Base-by-base conservation (phyloP, 768 basidiomycete genomes). In the Tricholoma sp. region DNA sequence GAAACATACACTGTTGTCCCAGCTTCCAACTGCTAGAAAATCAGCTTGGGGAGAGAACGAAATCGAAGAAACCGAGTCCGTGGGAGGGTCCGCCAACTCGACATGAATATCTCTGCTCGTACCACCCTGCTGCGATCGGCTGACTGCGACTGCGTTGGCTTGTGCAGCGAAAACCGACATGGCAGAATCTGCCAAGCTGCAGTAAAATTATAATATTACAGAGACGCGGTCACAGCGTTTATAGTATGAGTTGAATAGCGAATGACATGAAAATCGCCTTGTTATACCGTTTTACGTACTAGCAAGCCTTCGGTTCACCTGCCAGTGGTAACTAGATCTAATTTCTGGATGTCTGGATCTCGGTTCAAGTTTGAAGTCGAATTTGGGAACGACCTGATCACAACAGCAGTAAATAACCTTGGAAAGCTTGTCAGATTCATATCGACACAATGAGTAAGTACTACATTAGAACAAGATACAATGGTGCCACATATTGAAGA, bases 1-100 rank as follows among this genome's bases (percentile, higher is more conserved):
- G 32, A 32, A 7, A 69, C 81, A 37, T 61, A 94, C 93, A 72
- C 90, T 89, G 68, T 91, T 94, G 65, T 91, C 89, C 94, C 96
- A 98, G 61, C 88, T 89, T 51, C 84, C 94, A 4, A 94, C 94
- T 2, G 96, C 94, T 28, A 98, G 79, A 65, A 88, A 89, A 66
- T 96, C 89, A 6, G 85, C 87, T 13, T 82, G 84, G 1, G 87
- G 82, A 0, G 89, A 93, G 73, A 94, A 98, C 1, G 87, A 72
- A 42, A 97, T 70, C 1, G 84, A 81, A 1, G 92, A 94, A 58
- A 96, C 89, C 6, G 91, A 91, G 66, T 98, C 95, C 1, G 82
- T 66, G 2, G 93, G 92, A 0, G 89, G 87, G 57, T 94, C 86
- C 10, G 76, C 67, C 29, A 96, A 80, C 62, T 93, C 91, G 53